These are phyloP conservation scores for Fusarium sp. DNA, from an alignment of 2,329 filamentous ascomycete genomes.

Conservation along the genomic window DNA sequence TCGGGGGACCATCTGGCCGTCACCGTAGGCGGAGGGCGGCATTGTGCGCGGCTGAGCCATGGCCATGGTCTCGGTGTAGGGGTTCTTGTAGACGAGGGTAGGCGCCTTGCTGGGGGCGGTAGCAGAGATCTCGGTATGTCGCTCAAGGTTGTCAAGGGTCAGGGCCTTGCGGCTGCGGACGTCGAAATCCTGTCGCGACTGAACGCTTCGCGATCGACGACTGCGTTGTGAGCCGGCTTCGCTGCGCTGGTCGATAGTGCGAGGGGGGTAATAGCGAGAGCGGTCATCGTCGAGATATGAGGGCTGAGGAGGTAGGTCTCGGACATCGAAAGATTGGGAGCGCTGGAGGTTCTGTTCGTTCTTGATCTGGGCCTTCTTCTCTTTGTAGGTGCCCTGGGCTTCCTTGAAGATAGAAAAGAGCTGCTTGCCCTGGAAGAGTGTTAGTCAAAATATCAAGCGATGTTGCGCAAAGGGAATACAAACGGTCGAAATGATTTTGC, in stretches of 20 bases:
- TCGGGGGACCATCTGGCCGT: conserved; percentile 52
- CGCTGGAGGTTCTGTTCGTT: conserved; percentile 72
- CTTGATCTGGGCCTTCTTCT: conserved; percentile 86
- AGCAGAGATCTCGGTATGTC: conserved; percentile 65
- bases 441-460: conserved; percentile 20
- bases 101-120: conserved; percentile 60
- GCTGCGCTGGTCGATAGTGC: conserved; percentile 50
- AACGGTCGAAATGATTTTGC: conserved; percentile 91
- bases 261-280: conserved; percentile 54
- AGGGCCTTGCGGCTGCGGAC: conserved; percentile 57
- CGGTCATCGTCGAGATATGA: conserved; percentile 49
- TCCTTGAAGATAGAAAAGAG: conserved; percentile 92
- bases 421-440: conserved; percentile 80
- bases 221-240: conserved; percentile 59
- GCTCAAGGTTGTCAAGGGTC: conserved; percentile 66
- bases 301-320: conserved; percentile 34
- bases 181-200: conserved; percentile 48
- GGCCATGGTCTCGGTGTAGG: conserved; percentile 54
- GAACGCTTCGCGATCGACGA: conserved; percentile 55
- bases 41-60: conserved; percentile 56
- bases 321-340: conserved; percentile 67
- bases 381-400: conserved; percentile 86
- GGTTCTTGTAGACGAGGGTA: conserved; percentile 56
- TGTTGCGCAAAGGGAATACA: conserved; percentile 52
- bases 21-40: conserved; percentile 42